phyloP scores from a whole-genome alignment of 2,329 filamentous ascomycete genomes.

The Colletotrichum tanaceti region DNA sequence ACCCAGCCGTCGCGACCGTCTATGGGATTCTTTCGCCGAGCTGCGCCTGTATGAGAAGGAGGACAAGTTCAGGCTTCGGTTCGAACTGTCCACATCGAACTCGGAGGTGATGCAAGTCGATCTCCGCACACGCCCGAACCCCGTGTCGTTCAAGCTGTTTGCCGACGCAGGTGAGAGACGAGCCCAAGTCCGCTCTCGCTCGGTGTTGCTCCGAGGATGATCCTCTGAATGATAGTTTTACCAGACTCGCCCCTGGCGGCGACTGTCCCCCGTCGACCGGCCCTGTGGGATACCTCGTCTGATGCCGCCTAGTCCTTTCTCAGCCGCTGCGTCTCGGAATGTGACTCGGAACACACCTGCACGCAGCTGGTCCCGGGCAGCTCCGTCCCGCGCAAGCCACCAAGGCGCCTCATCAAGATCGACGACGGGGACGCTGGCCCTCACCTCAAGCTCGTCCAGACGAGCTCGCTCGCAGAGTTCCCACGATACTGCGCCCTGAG shows the following conservation, averaged over 20 bases:
- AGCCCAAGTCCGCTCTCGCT: too few relatives aligned
- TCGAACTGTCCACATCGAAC: background rate
- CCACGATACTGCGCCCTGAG: conserved; percentile 1
- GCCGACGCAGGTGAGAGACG: background rate
- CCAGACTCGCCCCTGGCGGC: background rate
- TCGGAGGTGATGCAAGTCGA: background rate
- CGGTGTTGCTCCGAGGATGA: background rate
- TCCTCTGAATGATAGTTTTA: too few relatives aligned
- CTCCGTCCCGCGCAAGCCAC: background rate
- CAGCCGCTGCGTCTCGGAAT: background rate
- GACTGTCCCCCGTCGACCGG: background rate
- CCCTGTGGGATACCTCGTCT: background rate
- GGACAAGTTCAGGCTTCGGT: background rate
- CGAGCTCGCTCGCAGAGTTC: background rate
- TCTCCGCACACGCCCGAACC: background rate
- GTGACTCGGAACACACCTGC: background rate
- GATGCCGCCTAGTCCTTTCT: background rate
- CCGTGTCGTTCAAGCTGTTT: background rate
- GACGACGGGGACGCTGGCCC: background rate
- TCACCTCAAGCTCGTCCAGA: background rate
- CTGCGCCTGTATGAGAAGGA: background rate
- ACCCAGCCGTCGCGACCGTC: background rate
- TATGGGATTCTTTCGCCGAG: background rate
- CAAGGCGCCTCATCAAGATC: background rate
- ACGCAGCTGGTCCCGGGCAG: background rate